Percentiles rank a stretch among this genome's conserved stretches.
Evolutionary conservation across 129 eudicot species (phyloP).

Genomic region (Pittosporum tobira): DNA sequence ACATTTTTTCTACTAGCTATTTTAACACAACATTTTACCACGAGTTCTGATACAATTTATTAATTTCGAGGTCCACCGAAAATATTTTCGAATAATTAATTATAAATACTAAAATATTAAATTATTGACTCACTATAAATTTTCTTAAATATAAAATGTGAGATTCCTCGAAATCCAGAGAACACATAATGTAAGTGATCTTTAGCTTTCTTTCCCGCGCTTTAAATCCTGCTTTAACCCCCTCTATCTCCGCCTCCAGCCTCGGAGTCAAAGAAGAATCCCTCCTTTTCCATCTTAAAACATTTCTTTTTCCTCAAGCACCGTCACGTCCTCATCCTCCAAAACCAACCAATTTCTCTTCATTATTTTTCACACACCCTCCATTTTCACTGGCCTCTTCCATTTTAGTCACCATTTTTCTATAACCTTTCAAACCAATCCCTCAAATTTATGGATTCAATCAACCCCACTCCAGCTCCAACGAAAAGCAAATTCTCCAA

Average conservation of each 20-base stretch:
- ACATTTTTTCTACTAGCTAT: too few relatives aligned
- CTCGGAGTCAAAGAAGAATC: conserved; percentile 11
- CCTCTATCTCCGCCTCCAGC: conserved; percentile 15
- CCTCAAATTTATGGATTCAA: conserved; percentile 37
- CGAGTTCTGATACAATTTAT: too few relatives aligned
- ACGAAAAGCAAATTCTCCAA: conserved; percentile 48
- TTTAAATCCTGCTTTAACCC: conserved; percentile 17
- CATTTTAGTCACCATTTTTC: not conserved
- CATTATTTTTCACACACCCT: conserved; percentile 8
- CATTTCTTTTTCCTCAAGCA: conserved; percentile 5
- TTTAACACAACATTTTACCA: too few relatives aligned
- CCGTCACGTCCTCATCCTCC: conserved; percentile 3
- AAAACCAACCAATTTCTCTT: not conserved
- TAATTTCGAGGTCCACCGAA: too few relatives aligned
- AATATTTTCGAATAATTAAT: too few relatives aligned
- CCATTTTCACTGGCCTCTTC: conserved; percentile 8
- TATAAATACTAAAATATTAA: too few relatives aligned
- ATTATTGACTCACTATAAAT: too few relatives aligned
- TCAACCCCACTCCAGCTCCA: conserved; percentile 35
- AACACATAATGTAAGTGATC: too few relatives aligned
- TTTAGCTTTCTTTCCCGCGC: conserved; percentile 31
- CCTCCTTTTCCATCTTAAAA: conserved; percentile 3
- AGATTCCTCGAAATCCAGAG: too few relatives aligned
- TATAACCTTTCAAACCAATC: not conserved
- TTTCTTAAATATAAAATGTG: too few relatives aligned